These are phyloP conservation scores for Boletus vinaceobasis DNA, from an alignment of 768 basidiomycete genomes.

Conservation along the genomic window DNA sequence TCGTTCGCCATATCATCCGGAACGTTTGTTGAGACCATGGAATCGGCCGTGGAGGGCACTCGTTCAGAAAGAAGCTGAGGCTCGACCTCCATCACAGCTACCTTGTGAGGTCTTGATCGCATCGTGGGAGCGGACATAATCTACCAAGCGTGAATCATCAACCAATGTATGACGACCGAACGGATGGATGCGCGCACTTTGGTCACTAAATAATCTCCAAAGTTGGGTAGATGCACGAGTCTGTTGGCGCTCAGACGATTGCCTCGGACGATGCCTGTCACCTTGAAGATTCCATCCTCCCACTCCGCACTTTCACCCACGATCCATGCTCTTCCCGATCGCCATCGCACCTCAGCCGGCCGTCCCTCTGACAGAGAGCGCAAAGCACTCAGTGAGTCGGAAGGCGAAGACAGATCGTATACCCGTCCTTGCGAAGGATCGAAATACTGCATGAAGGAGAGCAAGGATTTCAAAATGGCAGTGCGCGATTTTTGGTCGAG, in stretches of 20 bases:
- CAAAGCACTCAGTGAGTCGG: slow-evolving; percentile 70
- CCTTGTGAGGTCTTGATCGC: slow-evolving; percentile 32
- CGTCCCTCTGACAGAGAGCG: slow-evolving; percentile 82
- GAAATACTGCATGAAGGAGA: slow-evolving; percentile 95
- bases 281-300: slow-evolving; percentile 62
- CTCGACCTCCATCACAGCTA: slow-evolving; percentile 64
- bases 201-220: slow-evolving; percentile 83
- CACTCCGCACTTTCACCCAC: slow-evolving; percentile 64
- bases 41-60: slow-evolving; percentile 66
- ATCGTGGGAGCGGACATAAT: slow-evolving; percentile 62
- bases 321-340: slow-evolving; percentile 76
- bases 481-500: slow-evolving; percentile 61
- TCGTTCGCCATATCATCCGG: slow-evolving; percentile 91
- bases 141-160: slow-evolving; percentile 37
- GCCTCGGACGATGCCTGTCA: slow-evolving; percentile 88
- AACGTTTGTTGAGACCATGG: slow-evolving; percentile 80
- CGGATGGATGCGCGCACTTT: slow-evolving; percentile 47
- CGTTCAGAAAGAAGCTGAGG: slow-evolving; percentile 60
- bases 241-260: slow-evolving; percentile 71
- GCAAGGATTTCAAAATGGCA: slow-evolving; percentile 77
- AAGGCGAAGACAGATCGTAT: slow-evolving; percentile 61
- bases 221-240: slow-evolving; percentile 81
- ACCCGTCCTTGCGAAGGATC: slow-evolving; percentile 77
- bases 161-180: background rate
- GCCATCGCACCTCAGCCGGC: slow-evolving; percentile 76